A percentile compares a stretch with the other conserved stretches of the same genome.
These are phyloP conservation scores for Phylloporus sp. DNA, from an alignment of 1,284 basidiomycete species.

Conservation along the genomic window DNA sequence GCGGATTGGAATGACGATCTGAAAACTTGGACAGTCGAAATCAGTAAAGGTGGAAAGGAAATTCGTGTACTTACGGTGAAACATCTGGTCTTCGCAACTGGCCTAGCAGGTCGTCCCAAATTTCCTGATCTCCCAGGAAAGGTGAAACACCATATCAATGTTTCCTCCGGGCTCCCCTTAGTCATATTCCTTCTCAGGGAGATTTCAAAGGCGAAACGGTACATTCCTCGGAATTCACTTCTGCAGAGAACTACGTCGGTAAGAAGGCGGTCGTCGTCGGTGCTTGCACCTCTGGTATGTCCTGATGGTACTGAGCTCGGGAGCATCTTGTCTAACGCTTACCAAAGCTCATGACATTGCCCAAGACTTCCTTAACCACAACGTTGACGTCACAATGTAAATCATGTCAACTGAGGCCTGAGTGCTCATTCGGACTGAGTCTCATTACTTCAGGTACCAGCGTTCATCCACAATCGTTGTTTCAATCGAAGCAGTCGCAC, in stretches of 20 bases:
- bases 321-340: conserved; percentile 5
- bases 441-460: conserved; percentile 24
- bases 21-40: conserved; percentile 43
- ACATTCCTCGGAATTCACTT: conserved; percentile 44
- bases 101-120: conserved; percentile 41
- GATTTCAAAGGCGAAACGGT: conserved; percentile 31
- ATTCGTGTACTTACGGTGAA: conserved; percentile 38
- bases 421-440: conserved; percentile 1
- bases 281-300: conserved; percentile 43
- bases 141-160: conserved; percentile 1
- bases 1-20: conserved; percentile 39
- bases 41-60: conserved; percentile 32
- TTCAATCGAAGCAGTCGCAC: conserved; percentile 19
- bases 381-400: conserved; percentile 34
- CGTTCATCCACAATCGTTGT: conserved; percentile 36
- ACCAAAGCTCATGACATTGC: conserved; percentile 29
- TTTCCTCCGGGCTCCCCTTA: neutral
- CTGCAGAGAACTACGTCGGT: conserved; percentile 42
- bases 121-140: conserved; percentile 37
- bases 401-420: neutral
- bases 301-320: neutral
- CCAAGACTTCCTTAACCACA: conserved; percentile 31
- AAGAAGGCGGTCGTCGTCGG: conserved; percentile 51
- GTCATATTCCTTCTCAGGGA: conserved; percentile 14
- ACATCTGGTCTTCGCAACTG: conserved; percentile 46